Conservation (phyloP, 805 yeast genomes). For the Starmerella apicola region DNA sequence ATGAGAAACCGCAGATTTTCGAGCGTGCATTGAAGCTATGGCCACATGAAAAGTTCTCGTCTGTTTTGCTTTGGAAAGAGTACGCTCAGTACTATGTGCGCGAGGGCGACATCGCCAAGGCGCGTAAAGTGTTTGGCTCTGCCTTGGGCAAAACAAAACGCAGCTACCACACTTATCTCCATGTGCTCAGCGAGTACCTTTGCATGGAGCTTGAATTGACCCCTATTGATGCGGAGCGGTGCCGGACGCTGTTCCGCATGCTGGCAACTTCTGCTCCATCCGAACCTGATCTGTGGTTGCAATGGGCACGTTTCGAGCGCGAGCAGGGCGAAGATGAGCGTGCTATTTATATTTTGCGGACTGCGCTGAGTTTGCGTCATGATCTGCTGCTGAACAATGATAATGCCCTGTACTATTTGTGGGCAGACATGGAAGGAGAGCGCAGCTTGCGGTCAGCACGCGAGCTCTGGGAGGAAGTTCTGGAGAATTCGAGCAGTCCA, state of each 20-base stretch:
- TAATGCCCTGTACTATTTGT: constrained; percentile 30
- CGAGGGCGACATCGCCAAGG: constrained; percentile 36
- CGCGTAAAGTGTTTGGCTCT: constrained; percentile 60
- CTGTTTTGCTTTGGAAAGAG: constrained; percentile 61
- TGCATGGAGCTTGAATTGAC: constrained; percentile 52
- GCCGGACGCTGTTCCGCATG: constrained; percentile 57
- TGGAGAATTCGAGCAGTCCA: constrained; percentile 23
- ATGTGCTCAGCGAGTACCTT: constrained; percentile 53
- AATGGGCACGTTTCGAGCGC: constrained; percentile 58
- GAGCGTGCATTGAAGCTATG: constrained; percentile 36
- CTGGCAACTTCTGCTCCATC: constrained; percentile 41
- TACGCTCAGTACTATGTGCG: constrained; percentile 66
- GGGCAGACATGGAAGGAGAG: constrained; percentile 51
- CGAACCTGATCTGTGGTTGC: constrained; percentile 40
- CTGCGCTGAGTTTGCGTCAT: constrained; percentile 34
- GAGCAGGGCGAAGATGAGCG: constrained; percentile 57
- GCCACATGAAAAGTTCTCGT: constrained; percentile 52
- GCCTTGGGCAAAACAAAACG: constrained; percentile 52
- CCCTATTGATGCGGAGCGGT: constrained; percentile 75
- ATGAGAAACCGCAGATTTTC: constrained; percentile 41
- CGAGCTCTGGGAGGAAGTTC: constrained; percentile 31
- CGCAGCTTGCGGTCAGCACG: constrained; percentile 47
- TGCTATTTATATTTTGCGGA: constrained; percentile 46
- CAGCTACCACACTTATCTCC: constrained; percentile 22
- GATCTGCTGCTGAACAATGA: constrained; percentile 17